These are phyloP conservation scores for Salicornia ramosissima DNA, from an alignment of 148 eudicot genomes.

Conservation along the genomic window DNA sequence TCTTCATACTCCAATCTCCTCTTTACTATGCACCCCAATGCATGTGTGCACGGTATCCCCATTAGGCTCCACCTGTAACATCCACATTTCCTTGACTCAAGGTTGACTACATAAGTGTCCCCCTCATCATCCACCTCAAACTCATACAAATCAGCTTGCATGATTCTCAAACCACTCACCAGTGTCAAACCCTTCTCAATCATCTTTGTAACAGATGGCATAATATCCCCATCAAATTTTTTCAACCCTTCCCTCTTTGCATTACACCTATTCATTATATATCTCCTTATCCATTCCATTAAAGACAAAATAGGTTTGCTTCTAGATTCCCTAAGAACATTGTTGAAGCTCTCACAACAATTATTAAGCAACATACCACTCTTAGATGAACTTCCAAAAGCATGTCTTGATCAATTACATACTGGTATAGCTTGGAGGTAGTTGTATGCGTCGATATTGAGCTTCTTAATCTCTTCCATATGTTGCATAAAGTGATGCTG, in stretches of 20 bases:
- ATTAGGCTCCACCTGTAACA: neutral
- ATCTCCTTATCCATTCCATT: neutral
- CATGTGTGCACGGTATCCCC: neutral
- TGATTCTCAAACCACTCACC: neutral
- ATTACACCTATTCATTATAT: neutral
- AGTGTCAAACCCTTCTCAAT: neutral
- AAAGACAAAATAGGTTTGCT: neutral
- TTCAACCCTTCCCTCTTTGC: neutral
- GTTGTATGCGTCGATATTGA: neutral
- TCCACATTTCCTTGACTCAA: neutral
- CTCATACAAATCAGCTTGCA: neutral
- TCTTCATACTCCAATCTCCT: neutral
- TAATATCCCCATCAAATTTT: neutral
- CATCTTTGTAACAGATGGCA: neutral
- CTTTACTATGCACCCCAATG: neutral
- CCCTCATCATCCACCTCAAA: neutral
- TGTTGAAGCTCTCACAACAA: no score
- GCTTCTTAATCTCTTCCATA: neutral
- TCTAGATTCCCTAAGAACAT: no score
- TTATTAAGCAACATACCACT: no score
- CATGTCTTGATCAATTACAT: no score
- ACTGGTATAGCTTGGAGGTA: no score
- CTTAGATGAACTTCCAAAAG: no score
- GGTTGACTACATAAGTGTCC: neutral
- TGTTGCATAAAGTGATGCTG: neutral